Evolutionary conservation across 1,284 basidiomycete species (phyloP), one percentile per base, ranked within the genome.

Genomic region (Exobasidium rhododendri): DNA sequence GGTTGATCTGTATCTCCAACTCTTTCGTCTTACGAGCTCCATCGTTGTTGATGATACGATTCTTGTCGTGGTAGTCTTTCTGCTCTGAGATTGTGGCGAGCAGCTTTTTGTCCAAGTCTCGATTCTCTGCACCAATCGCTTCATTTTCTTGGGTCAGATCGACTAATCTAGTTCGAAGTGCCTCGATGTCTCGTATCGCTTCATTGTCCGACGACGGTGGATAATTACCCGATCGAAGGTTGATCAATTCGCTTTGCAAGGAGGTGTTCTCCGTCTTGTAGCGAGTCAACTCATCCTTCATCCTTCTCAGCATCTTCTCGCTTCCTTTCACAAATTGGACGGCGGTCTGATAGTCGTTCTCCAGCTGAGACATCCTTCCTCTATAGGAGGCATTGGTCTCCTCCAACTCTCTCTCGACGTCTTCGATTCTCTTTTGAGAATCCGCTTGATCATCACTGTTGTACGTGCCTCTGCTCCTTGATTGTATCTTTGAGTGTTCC

Each of bases 271-370:
- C 77, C 29, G 68, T 70, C 63, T 77, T 75, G 67, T 72, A 68
- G 66, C 73, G 75, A 49, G 71, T 71, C 53, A 75, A 80, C 79
- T 77, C 77, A 80, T 82, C 83, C 80, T 94, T 93, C 89, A 98
- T 94, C 71, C 91, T 87, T 69, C 93, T 88, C 83, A 97, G 90
- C 88, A 98, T 94, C 83, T 97, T 97, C 82, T 99, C 96, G 0
- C 94, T 97, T 58, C 93, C 92, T 85, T 92, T 94, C 77, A 79
- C 78, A 50, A 76, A 79, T 58, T 91, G 89, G 65, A 94, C 91
- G 24, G 91, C 92, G 50, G 92, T 85, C 78, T 94, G 90, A 81
- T 97, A 97, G 80, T 97, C 94, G 69, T 91, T 88, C 81, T 97
- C 93, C 80, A 97, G 87, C 77, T 92, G 90, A 11, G 70, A 59